Evolutionary conservation across 2,329 filamentous ascomycete species (phyloP).

Genomic region (Calonectria ilicicola): DNA sequence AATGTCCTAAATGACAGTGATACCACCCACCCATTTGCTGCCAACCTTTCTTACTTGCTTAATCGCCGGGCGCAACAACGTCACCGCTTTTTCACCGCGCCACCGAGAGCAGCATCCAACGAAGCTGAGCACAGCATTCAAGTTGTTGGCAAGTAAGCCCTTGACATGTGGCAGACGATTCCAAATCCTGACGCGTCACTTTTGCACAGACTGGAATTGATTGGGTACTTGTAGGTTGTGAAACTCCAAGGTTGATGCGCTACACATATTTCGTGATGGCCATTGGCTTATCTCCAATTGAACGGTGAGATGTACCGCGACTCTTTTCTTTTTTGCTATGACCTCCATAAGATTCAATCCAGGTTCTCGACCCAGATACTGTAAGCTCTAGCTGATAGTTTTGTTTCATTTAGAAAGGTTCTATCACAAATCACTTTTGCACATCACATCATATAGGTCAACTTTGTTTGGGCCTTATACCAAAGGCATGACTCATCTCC

Average conservation of each 20-base stretch:
- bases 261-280: background rate
- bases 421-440: no score
- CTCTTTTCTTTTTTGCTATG: background rate
- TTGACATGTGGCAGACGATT: slow-evolving; percentile 1
- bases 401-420: no score
- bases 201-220: background rate
- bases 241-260: background rate
- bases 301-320: background rate
- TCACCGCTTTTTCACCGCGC: background rate
- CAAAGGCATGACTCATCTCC: no score
- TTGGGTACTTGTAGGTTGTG: background rate
- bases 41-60: background rate
- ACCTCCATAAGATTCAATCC: background rate
- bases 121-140: background rate
- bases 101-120: background rate
- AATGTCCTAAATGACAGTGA: background rate
- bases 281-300: background rate
- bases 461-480: no score
- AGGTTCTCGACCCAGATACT: no score
- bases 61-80: background rate
- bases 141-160: background rate
- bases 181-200: background rate
- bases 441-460: no score
- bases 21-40: background rate
- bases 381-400: no score